A percentile compares a stretch with the other conserved stretches of the same genome.
These are phyloP conservation scores for Rhodotorula sp. DNA, from an alignment of 1,284 basidiomycete genomes.

Conservation along the genomic window DNA sequence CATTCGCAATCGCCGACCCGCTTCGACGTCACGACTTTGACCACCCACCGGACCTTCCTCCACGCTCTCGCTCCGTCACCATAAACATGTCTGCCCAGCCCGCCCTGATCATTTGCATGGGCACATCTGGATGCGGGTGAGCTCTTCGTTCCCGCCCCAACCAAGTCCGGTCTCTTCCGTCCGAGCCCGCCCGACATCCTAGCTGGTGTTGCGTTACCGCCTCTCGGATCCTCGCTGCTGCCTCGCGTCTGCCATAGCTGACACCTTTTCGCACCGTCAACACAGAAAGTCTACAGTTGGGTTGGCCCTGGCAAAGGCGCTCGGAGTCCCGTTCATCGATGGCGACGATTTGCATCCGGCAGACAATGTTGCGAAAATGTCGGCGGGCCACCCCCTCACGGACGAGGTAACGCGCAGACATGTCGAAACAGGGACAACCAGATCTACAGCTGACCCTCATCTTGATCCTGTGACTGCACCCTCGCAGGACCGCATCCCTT, in stretches of 20 bases:
- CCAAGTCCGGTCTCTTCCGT: neutral
- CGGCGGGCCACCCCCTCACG: constrained; percentile 68
- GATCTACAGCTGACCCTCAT: neutral
- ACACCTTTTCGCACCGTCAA: neutral
- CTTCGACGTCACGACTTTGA: neutral
- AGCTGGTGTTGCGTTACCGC: too few relatives aligned
- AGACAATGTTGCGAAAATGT: constrained; percentile 85
- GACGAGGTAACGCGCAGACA: constrained; percentile 57
- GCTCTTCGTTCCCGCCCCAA: neutral
- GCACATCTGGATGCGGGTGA: constrained; percentile 42
- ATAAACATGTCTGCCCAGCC: constrained; percentile 16
- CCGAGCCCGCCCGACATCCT: neutral
- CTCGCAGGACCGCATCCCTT: constrained; percentile 67
- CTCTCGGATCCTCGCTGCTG: neutral
- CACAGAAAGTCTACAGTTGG: constrained; percentile 86
- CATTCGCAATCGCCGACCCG: too few relatives aligned
- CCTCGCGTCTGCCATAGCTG: neutral
- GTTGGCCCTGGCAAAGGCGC: constrained; percentile 59
- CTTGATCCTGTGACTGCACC: too few relatives aligned
- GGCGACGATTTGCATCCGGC: constrained; percentile 84
- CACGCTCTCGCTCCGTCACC: neutral
- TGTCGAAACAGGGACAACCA: too few relatives aligned
- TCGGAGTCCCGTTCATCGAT: constrained; percentile 75
- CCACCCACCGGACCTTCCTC: neutral
- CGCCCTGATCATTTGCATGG: constrained; percentile 43